A percentile compares a stretch with the other conserved stretches of the same genome.
These are phyloP conservation scores for Purpureocillium takamizusanense DNA, from an alignment of 2,329 filamentous ascomycete species.

Conservation along the genomic window DNA sequence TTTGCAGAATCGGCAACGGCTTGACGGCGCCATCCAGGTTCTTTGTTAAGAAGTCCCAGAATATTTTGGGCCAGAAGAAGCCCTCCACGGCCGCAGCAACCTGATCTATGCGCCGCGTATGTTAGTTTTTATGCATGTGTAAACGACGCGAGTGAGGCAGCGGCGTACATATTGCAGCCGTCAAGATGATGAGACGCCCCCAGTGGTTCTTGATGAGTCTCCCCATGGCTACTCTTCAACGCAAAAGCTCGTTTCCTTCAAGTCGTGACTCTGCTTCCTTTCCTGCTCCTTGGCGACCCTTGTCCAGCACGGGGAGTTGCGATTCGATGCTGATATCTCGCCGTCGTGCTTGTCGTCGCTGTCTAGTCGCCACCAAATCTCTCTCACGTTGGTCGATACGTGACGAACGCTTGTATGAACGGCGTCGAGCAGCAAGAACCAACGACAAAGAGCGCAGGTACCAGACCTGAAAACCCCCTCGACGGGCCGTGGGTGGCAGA, in stretches of 20 bases:
- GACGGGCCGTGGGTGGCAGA: no score
- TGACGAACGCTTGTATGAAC: no score
- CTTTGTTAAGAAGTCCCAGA: conserved; percentile 93
- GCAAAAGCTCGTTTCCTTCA: conserved; percentile 1
- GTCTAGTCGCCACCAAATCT: no score
- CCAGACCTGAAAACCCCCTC: no score
- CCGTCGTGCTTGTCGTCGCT: no score
- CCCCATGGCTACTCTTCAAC: conserved; percentile 56
- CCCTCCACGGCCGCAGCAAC: conserved; percentile 71
- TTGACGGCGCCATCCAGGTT: conserved; percentile 80
- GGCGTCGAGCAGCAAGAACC: no score
- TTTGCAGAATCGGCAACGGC: conserved; percentile 81
- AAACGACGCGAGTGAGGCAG: not conserved
- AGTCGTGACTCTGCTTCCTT: conserved; percentile 3
- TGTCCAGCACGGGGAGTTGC: no score
- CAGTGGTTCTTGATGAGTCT: conserved; percentile 99
- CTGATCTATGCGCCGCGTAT: conserved; percentile 58
- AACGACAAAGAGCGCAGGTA: no score
- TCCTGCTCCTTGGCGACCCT: not conserved
- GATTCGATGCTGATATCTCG: no score
- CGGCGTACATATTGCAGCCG: conserved; percentile 64
- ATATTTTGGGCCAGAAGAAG: conserved; percentile 98
- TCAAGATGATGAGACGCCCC: conserved; percentile 88
- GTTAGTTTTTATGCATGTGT: conserved; percentile 14
- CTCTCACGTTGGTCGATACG: no score